Conservation (phyloP, 805 yeast species). For the Kazachstania africana region DNA sequence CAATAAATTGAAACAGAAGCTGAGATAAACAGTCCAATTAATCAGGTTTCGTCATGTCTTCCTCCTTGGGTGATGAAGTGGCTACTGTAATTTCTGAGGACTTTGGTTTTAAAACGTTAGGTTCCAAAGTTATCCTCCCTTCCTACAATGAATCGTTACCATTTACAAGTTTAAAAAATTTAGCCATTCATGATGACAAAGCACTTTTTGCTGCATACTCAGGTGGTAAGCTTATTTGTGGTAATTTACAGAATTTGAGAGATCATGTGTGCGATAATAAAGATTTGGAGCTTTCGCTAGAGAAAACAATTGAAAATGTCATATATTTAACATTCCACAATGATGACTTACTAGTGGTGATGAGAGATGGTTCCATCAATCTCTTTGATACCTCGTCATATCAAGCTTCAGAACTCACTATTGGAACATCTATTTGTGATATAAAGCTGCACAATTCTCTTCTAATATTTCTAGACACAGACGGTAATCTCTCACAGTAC, state of each 20-base stretch:
- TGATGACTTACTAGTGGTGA: constrained; percentile 10
- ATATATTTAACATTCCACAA: constrained; percentile 24
- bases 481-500: not conserved
- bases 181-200: constrained; percentile 27
- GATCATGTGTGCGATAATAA: constrained; percentile 16
- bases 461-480: not conserved
- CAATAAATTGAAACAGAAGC: no score
- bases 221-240: constrained; percentile 26
- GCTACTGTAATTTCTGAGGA: constrained; percentile 27
- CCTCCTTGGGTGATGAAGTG: constrained; percentile 12
- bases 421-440: not conserved
- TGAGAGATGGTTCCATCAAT: not conserved
- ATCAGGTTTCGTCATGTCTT: no score
- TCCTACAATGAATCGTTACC: constrained; percentile 27
- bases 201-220: constrained; percentile 31
- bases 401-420: not conserved
- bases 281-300: not conserved
- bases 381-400: not conserved
- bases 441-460: not conserved
- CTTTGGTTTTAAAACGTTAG: constrained; percentile 34
- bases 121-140: constrained; percentile 26
- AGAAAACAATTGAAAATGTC: constrained; percentile 10
- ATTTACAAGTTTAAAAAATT: constrained; percentile 26
- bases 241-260: constrained; percentile 25
- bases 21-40: no score